Evolutionary conservation across 108 stramenopile species (phyloP).

Genomic region (Cyclostephanos invisitatus): DNA sequence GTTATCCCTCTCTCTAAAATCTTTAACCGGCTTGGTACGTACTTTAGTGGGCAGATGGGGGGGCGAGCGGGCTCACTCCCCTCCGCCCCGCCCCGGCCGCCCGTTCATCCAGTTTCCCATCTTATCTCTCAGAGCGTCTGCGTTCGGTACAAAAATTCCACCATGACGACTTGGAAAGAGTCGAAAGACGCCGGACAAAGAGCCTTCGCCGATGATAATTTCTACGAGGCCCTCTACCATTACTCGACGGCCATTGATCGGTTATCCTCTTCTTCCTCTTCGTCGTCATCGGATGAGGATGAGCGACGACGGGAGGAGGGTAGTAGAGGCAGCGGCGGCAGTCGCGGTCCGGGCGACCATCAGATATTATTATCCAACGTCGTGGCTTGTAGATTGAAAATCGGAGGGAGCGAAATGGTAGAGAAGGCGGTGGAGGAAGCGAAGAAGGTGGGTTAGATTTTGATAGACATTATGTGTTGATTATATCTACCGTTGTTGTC

Average conservation of each 20-base stretch:
- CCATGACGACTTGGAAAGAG: conserved; percentile 15
- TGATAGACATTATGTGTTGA: background rate
- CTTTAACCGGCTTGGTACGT: too few relatives aligned
- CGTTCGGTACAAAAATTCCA: too few relatives aligned
- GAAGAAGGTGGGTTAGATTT: conserved; percentile 48
- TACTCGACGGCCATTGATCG: conserved; percentile 14
- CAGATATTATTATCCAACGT: conserved; percentile 33
- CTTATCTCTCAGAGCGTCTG: too few relatives aligned
- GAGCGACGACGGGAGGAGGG: background rate
- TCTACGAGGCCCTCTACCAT: conserved; percentile 8
- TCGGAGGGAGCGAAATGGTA: conserved; percentile 61
- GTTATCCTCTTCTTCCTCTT: conserved; percentile 1
- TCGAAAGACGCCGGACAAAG: conserved; percentile 36
- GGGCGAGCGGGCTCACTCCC: too few relatives aligned
- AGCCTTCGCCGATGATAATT: conserved; percentile 7
- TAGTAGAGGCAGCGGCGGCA: background rate
- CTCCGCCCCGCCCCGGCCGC: too few relatives aligned
- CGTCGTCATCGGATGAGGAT: background rate
- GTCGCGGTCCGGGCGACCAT: conserved; percentile 6
- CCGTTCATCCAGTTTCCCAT: too few relatives aligned
- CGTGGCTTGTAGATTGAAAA: conserved; percentile 71
- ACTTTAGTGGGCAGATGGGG: too few relatives aligned
- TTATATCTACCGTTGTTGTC: too few relatives aligned
- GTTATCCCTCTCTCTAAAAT: too few relatives aligned
- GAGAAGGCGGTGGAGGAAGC: conserved; percentile 67